Conservation (phyloP, 2,329 filamentous ascomycete species). For the Camptophora hylomeconis region DNA sequence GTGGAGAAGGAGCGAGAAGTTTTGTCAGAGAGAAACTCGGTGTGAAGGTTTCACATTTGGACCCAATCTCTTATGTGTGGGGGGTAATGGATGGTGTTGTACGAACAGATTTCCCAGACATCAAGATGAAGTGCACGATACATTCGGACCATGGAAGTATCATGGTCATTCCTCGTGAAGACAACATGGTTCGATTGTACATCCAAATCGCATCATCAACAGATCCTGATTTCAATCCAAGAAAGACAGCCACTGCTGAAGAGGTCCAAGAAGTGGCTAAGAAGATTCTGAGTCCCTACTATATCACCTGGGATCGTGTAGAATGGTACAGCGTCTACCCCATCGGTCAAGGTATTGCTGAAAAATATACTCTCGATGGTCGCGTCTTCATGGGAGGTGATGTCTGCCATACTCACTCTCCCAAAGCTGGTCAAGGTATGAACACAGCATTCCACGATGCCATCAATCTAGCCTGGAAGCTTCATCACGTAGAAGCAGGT, state of each 20-base stretch:
- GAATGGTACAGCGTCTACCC: conserved; percentile 56
- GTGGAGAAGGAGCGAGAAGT: conserved; percentile 48
- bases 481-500: conserved; percentile 75
- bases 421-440: conserved; percentile 54
- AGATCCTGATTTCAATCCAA: conserved; percentile 47
- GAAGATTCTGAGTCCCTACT: conserved; percentile 47
- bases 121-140: conserved; percentile 55
- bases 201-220: conserved; percentile 50
- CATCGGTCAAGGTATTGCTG: conserved; percentile 53
- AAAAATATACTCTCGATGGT: conserved; percentile 51
- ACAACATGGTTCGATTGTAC: conserved; percentile 37
- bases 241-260: conserved; percentile 45
- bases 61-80: conserved; percentile 52
- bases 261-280: conserved; percentile 46
- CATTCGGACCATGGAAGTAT: conserved; percentile 51
- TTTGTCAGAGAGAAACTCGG: conserved; percentile 50
- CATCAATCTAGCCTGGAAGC: conserved; percentile 89
- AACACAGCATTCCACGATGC: conserved; percentile 51
- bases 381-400: conserved; percentile 55
- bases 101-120: conserved; percentile 49
- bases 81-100: conserved; percentile 56
- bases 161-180: conserved; percentile 45
- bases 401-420: conserved; percentile 50
- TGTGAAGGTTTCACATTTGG: conserved; percentile 52
- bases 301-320: conserved; percentile 49